These are phyloP conservation scores for Gnetum montanum DNA, from an alignment of 75 land plant genomes.

Conservation along the genomic window DNA sequence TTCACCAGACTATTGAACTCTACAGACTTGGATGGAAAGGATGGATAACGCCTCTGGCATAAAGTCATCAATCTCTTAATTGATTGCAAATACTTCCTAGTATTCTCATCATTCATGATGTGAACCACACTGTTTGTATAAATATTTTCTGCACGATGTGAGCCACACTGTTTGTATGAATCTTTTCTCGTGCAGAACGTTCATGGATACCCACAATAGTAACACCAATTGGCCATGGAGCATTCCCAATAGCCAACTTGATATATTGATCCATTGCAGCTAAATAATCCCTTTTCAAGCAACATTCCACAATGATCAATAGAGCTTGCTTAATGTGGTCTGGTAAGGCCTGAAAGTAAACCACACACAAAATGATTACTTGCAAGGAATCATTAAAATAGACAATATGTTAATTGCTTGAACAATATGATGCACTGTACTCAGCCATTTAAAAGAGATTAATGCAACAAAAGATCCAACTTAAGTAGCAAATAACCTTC, in stretches of 20 bases:
- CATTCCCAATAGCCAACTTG: constrained; percentile 95
- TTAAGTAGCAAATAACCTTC: no score
- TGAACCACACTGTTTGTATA: constrained; percentile 98
- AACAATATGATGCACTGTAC: no score
- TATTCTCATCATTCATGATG: constrained; percentile 96
- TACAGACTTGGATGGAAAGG: constrained; percentile 86
- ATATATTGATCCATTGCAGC: constrained; percentile 99
- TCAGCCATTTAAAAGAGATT: no score
- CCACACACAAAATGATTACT: no score
- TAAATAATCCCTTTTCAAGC: constrained; percentile 80
- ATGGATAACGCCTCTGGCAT: constrained; percentile 81
- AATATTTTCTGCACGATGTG: constrained; percentile 98
- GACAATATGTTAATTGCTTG: neutral
- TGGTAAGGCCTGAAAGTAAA: constrained; percentile 56
- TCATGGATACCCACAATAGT: constrained; percentile 99
- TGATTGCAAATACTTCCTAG: constrained; percentile 90
- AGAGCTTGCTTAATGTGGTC: constrained; percentile 88
- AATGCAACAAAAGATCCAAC: no score
- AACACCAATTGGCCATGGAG: constrained; percentile 99
- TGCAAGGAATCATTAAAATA: neutral
- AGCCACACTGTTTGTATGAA: constrained; percentile 96
- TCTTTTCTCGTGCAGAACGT: constrained; percentile 99
- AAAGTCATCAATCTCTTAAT: constrained; percentile 88
- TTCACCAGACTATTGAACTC: constrained; percentile 95
- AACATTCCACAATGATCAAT: constrained; percentile 68